These are phyloP conservation scores for Pichia sp. DNA, from an alignment of 1,139 yeast genomes.

Conservation along the genomic window DNA sequence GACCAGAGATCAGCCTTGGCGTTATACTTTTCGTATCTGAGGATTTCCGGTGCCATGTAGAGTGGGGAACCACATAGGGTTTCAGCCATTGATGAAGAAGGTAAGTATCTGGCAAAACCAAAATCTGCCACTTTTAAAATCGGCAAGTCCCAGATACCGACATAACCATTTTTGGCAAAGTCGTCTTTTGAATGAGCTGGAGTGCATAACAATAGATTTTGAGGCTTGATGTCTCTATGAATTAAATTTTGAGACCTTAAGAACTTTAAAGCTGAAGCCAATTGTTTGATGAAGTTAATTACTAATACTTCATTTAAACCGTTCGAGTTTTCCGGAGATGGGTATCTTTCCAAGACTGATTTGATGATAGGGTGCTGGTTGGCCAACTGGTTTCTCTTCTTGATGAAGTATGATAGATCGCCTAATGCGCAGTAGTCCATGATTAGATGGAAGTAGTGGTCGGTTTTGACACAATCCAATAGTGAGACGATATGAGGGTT, in stretches of 20 bases:
- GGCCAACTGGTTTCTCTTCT: conserved; percentile 68
- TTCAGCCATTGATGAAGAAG: conserved; percentile 92
- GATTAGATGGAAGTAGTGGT: conserved; percentile 80
- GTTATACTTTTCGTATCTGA: conserved; percentile 90
- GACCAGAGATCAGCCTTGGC: conserved; percentile 99
- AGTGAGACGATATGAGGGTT: conserved; percentile 93
- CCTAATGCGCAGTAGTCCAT: conserved; percentile 98
- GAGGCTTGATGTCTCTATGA: conserved; percentile 92
- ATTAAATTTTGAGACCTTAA: conserved; percentile 81
- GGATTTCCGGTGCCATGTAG: conserved; percentile 98
- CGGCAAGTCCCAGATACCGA: conserved; percentile 87
- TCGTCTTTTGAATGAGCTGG: conserved; percentile 59
- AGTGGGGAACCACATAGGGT: conserved; percentile 96
- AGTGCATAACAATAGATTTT: conserved; percentile 83
- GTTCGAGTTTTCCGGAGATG: conserved; percentile 70
- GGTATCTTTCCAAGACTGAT: conserved; percentile 75
- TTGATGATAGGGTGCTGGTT: conserved; percentile 78
- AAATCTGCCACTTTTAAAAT: conserved; percentile 92
- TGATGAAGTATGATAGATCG: conserved; percentile 83
- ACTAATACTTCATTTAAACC: conserved; percentile 82
- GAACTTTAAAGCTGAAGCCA: conserved; percentile 80
- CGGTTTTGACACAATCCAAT: conserved; percentile 77
- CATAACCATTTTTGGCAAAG: conserved; percentile 56
- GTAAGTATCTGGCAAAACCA: conserved; percentile 94
- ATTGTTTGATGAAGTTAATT: conserved; percentile 81